Evolutionary conservation across 345 rosid species (phyloP).

Genomic region (Pelargonium nanum): DNA sequence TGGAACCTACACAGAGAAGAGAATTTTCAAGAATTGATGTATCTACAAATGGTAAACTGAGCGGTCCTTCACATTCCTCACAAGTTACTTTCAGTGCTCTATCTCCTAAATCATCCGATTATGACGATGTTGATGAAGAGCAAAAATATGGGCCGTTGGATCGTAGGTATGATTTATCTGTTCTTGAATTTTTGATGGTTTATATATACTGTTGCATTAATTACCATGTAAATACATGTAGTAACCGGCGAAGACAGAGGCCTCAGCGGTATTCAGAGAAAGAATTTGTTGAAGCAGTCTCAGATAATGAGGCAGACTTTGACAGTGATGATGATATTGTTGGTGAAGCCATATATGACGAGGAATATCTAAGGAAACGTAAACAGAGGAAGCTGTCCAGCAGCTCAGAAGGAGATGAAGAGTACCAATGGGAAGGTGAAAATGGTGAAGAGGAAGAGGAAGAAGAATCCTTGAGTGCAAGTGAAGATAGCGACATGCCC

Average conservation of each 20-base stretch:
- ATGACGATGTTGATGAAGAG: conserved; percentile 59
- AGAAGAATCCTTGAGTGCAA: conserved; percentile 60
- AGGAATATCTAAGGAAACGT: conserved; percentile 85
- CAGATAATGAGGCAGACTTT: conserved; percentile 76
- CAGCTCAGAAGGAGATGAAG: conserved; percentile 97
- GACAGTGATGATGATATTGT: conserved; percentile 97
- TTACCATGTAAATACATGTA: conserved; percentile 15
- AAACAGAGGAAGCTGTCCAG: conserved; percentile 65
- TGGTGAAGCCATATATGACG: conserved; percentile 98
- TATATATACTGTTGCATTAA: conserved; percentile 4
- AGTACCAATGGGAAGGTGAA: conserved; percentile 83
- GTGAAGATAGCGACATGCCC: conserved; percentile 79
- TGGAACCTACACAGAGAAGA: conserved; percentile 60
- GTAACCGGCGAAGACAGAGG: conserved; percentile 75
- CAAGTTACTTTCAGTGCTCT: conserved; percentile 38
- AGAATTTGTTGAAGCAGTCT: conserved; percentile 76
- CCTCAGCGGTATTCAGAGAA: conserved; percentile 77
- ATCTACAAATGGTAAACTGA: conserved; percentile 56
- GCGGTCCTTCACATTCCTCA: conserved; percentile 35
- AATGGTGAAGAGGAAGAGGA: conserved; percentile 73
- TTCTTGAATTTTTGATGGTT: neutral
- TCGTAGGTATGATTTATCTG: conserved; percentile 41
- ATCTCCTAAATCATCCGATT: conserved; percentile 52
- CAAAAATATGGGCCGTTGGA: conserved; percentile 43
- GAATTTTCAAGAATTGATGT: conserved; percentile 58